Conservation (phyloP, 1,284 basidiomycete species). For the Irpex sp. region DNA sequence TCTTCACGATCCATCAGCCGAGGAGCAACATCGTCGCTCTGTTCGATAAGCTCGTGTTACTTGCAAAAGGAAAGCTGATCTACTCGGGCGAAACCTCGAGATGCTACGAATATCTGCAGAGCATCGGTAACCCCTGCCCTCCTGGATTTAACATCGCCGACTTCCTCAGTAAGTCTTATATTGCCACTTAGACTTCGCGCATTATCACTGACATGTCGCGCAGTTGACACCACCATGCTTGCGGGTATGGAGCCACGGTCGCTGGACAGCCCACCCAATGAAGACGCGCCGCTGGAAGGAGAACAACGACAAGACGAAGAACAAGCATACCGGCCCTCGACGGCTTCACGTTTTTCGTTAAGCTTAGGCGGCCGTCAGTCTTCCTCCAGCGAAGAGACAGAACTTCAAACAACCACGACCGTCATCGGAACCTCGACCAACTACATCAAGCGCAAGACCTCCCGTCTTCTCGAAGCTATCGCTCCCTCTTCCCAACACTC, state of each 20-base stretch:
- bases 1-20: constrained; percentile 98
- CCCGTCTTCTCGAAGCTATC: constrained; percentile 69
- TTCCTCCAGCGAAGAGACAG: constrained; percentile 44
- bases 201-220: not conserved
- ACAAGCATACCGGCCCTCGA: constrained; percentile 31
- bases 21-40: constrained; percentile 94
- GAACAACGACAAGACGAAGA: constrained; percentile 58
- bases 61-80: constrained; percentile 80
- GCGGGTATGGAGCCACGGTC: constrained; percentile 46
- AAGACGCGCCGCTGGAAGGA: constrained; percentile 31
- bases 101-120: constrained; percentile 78
- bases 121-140: constrained; percentile 81
- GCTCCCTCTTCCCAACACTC: constrained; percentile 33
- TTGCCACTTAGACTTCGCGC: not conserved
- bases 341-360: constrained; percentile 30
- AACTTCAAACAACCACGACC: constrained; percentile 44
- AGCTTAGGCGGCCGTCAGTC: constrained; percentile 25
- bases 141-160: constrained; percentile 97
- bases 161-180: constrained; percentile 67
- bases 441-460: constrained; percentile 71
- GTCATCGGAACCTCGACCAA: constrained; percentile 41
- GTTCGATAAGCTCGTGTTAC: constrained; percentile 87
- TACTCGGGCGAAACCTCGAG: constrained; percentile 75
- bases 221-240: constrained; percentile 85
- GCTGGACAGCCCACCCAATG: constrained; percentile 32